Evolutionary conservation across 208 protist species (phyloP).

Genomic region (Entamoeba invadens): DNA sequence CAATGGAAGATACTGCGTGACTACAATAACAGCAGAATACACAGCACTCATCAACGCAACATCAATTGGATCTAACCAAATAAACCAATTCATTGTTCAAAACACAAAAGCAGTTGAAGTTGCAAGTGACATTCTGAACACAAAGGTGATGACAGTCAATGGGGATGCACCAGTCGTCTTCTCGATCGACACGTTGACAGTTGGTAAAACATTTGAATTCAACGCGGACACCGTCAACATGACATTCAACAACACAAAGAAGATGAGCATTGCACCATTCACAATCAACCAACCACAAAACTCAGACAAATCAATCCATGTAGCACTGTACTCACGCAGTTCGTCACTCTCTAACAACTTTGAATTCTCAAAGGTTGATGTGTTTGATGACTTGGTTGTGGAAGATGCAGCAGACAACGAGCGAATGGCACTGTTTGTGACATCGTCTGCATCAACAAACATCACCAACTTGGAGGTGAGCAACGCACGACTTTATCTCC

Average conservation of each 20-base stretch:
- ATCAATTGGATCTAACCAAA: neutral
- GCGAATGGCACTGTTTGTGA: neutral
- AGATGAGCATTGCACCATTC: too few species aligned
- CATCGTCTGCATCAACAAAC: neutral
- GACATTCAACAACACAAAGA: too few species aligned
- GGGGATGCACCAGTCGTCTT: neutral
- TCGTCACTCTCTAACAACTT: too few species aligned
- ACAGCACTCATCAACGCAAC: neutral
- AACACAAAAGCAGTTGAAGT: neutral
- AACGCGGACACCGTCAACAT: neutral
- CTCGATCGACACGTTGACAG: too few species aligned
- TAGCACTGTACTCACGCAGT: too few species aligned
- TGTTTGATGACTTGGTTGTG: neutral
- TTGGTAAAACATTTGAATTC: neutral
- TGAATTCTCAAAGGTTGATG: too few species aligned
- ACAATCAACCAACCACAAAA: too few species aligned
- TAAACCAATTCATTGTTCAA: neutral
- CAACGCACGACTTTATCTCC: neutral
- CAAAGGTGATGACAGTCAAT: neutral
- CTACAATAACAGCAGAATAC: neutral
- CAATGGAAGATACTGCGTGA: neutral
- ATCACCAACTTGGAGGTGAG: neutral
- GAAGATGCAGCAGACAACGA: neutral
- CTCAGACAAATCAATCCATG: too few species aligned
- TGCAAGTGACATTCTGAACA: neutral